A percentile compares a stretch with the other conserved stretches of the same genome.
These are phyloP conservation scores for Arxiozyma slooffiae DNA, from an alignment of 1,139 yeast species.

Conservation along the genomic window DNA sequence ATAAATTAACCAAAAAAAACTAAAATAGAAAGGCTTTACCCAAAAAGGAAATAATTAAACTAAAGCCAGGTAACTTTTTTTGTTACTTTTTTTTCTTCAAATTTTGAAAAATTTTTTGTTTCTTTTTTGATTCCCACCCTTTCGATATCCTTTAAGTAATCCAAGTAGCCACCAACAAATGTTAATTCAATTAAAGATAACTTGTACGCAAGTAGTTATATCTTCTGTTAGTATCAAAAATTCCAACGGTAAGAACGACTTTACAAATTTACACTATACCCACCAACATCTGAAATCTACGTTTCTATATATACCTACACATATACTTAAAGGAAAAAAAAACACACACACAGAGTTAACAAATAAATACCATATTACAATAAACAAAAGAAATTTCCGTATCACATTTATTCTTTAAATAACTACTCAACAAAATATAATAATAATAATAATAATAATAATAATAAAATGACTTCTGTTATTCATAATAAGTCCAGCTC, in stretches of 20 bases:
- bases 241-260: not conserved
- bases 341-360: not conserved
- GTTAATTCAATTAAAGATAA: too few relatives aligned
- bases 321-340: not conserved
- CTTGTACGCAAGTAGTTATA: too few relatives aligned
- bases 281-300: not conserved
- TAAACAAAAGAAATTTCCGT: too few relatives aligned
- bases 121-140: not conserved
- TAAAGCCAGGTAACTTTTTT: not conserved
- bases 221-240: not conserved
- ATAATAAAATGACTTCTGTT: constrained; percentile 8
- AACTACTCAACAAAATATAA: not conserved
- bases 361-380: not conserved
- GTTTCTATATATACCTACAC: not conserved
- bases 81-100: too few relatives aligned
- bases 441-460: too few relatives aligned
- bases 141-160: not conserved
- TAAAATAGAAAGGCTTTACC: not conserved
- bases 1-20: too few relatives aligned
- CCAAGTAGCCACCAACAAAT: not conserved
- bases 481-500: constrained; percentile 7
- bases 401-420: not conserved
- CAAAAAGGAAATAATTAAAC: not conserved
- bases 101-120: too few relatives aligned
- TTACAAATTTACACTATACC: too few relatives aligned